Evolutionary conservation across 495 filamentous ascomycete genomes (phyloP).

Genomic region (Penicillium dipodomyicola): DNA sequence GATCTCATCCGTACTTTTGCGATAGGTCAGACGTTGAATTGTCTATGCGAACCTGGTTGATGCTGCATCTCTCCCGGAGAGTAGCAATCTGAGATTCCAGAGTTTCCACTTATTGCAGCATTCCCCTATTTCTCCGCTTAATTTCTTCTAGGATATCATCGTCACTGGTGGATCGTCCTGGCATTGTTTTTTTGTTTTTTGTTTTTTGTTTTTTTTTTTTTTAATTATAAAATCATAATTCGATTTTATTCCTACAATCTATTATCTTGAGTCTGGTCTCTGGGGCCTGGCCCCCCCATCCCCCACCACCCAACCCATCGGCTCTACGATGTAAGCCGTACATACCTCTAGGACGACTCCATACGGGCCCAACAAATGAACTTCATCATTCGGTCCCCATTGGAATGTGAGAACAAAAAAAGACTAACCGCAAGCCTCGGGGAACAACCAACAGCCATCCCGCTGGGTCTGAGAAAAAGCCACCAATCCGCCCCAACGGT

Average conservation of each 20-base stretch:
- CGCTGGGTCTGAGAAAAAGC: not conserved
- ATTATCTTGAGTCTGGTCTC: not conserved
- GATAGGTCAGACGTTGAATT: slow-evolving; percentile 15
- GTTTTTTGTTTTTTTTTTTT: no score
- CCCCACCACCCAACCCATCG: not conserved
- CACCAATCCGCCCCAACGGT: slow-evolving; percentile 5
- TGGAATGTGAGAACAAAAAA: slow-evolving; percentile 6
- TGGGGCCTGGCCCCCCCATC: no score
- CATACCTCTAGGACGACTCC: not conserved
- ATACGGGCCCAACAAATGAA: not conserved
- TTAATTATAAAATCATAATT: not conserved
- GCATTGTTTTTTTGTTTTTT: not conserved
- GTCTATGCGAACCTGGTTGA: slow-evolving; percentile 11
- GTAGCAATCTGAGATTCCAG: slow-evolving; percentile 11
- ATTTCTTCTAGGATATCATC: not conserved
- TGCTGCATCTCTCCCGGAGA: slow-evolving; percentile 3
- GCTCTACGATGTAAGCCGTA: not conserved
- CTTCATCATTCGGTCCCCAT: not conserved
- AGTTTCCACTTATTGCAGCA: slow-evolving; percentile 1
- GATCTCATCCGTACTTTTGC: slow-evolving; percentile 16
- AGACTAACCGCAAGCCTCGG: not conserved
- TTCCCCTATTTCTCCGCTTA: slow-evolving; percentile 7
- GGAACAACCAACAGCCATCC: slow-evolving; percentile 1
- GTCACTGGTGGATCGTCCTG: not conserved
- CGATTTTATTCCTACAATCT: not conserved